A percentile compares a stretch with the other conserved stretches of the same genome.
Conservation (phyloP, 805 yeast genomes). For the Schwanniomyces vanrijiae region DNA sequence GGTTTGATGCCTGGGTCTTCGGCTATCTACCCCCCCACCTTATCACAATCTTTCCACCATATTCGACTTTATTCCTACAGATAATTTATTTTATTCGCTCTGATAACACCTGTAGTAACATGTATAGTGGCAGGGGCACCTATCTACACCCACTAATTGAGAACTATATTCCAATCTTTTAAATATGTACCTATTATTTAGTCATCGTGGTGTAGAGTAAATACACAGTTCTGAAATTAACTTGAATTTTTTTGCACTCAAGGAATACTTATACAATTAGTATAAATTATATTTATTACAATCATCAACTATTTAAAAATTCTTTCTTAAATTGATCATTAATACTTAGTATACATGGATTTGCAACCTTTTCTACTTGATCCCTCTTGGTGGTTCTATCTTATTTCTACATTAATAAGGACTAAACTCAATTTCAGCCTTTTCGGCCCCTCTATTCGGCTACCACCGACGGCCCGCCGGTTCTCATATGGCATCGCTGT, state of each 20-base stretch:
- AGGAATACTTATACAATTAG: too few relatives aligned
- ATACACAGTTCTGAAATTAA: too few relatives aligned
- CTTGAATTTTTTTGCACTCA: too few relatives aligned
- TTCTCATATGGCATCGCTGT: not conserved
- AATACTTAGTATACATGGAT: too few relatives aligned
- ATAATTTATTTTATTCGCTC: not conserved
- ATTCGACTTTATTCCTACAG: not conserved
- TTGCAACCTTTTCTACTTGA: not conserved
- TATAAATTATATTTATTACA: too few relatives aligned
- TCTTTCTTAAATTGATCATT: too few relatives aligned
- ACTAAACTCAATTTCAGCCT: too few relatives aligned
- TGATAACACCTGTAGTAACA: not conserved
- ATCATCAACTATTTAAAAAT: too few relatives aligned
- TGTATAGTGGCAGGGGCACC: too few relatives aligned
- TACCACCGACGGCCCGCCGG: constrained; percentile 4
- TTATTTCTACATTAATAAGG: not conserved
- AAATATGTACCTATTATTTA: not conserved
- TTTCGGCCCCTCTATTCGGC: not conserved
- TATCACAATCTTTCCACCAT: not conserved
- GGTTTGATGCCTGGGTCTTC: too few relatives aligned
- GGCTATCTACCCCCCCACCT: not conserved
- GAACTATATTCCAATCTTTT: not conserved
- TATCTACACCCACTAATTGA: not conserved
- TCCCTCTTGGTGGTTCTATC: not conserved
- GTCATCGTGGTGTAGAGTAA: not conserved